phyloP scores from a whole-genome alignment of 495 filamentous ascomycete species.

The Apiosordaria backusii region DNA sequence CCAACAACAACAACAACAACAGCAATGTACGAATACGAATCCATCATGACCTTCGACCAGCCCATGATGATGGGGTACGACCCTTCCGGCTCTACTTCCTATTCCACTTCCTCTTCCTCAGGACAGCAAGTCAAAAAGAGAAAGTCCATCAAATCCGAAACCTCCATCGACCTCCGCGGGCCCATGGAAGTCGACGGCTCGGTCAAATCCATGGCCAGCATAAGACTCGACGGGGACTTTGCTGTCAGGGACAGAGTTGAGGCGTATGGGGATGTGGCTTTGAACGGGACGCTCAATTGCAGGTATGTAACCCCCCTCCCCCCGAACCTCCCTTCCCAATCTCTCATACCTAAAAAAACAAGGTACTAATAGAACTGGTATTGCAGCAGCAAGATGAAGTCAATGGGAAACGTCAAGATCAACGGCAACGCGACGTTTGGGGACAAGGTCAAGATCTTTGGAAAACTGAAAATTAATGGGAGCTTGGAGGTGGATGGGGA shows the following conservation, averaged over 20 bases:
- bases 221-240: constrained; percentile 35
- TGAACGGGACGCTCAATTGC: constrained; percentile 34
- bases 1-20: constrained; percentile 10
- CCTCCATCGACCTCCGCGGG: constrained; percentile 30
- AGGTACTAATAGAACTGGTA: no score
- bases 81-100: constrained; percentile 10
- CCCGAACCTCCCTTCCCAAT: background rate
- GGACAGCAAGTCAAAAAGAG: constrained; percentile 21
- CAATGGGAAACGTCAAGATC: constrained; percentile 35
- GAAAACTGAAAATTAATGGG: constrained; percentile 38
- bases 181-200: constrained; percentile 39
- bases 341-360: constrained; percentile 3
- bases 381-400: constrained; percentile 36
- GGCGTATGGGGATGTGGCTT: constrained; percentile 37
- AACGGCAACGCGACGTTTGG: constrained; percentile 21
- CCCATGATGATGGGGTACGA: constrained; percentile 15
- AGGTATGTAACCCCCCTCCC: background rate
- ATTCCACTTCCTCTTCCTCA: constrained; percentile 4
- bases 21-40: constrained; percentile 35
- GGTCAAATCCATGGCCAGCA: constrained; percentile 36
- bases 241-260: constrained; percentile 35
- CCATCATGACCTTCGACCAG: constrained; percentile 36
- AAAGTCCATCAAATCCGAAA: constrained; percentile 35
- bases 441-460: constrained; percentile 42
- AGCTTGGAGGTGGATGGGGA: constrained; percentile 33